Base-by-base conservation (phyloP, 768 basidiomycete genomes). In the Macrolepiota dolichaula region DNA sequence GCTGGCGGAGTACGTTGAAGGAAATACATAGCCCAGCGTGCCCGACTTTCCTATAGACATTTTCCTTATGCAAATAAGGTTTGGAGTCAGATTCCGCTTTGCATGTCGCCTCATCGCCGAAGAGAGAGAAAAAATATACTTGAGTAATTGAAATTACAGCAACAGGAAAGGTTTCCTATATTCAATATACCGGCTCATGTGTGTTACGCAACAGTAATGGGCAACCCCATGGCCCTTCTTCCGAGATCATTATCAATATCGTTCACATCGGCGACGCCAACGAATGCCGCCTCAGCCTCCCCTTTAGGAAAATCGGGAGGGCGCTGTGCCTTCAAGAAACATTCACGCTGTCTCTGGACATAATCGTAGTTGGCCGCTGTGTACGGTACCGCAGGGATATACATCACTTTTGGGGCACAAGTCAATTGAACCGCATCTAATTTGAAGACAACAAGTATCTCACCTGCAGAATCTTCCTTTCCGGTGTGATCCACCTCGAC, bases 291-390 rank as follows among this genome's bases (percentile, higher is more conserved):
- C 49, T 80, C 79, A 4, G 69, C 71, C 7, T 71, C 63, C 25
- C 80, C 76, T 61, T 79, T 72, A 0, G 82, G 85, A 72, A 88
- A 93, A 69, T 94, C 92, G 2, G 90, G 88, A 9, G 89, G 89
- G 22, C 87, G 81, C 19, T 81, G 67, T 5, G 86, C 86, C 9
- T 72, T 63, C 42, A 87, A 72, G 73, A 92, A 93, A 10, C 79
- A 71, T 44, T 84, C 81, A 37, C 77, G 83, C 72, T 93, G 92
- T 66, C 78, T 77, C 61, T 77, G 73, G 47, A 93, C 68, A 66
- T 93, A 93, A 13, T 71, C 77, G 42, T 75, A 75, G 69, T 91
- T 91, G 64, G 17, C n/a, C n/a, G 10, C 42, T 1, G 88, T 91
- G 57, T 81, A 74, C 0, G 89, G 89, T 10, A 87, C 84, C 5